Percentiles rank a stretch among this genome's conserved stretches.
phyloP scores from a whole-genome alignment of 352 stramenopile species.

The Thraustochytrium striatum region DNA sequence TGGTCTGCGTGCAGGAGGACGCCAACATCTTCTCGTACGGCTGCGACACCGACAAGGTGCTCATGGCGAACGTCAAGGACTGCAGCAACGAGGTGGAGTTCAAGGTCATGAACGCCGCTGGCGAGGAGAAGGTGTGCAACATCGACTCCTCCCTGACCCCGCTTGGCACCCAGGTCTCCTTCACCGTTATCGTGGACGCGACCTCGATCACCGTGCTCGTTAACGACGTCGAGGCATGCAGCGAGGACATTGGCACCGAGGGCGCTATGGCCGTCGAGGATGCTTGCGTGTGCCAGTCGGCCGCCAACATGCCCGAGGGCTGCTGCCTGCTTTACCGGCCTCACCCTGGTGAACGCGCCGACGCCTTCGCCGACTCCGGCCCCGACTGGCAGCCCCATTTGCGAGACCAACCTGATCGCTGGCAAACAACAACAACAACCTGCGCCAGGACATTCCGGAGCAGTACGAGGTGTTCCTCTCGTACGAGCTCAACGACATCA shows the following conservation, averaged over 20 bases:
- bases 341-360: no score
- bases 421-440: neutral
- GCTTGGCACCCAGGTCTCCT: no score
- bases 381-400: neutral
- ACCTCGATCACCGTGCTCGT: no score
- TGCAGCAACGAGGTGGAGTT: neutral
- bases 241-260: no score
- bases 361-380: neutral
- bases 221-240: no score
- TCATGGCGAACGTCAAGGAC: neutral
- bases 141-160: no score
- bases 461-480: neutral
- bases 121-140: no score
- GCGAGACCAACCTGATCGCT: neutral
- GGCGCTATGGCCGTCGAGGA: no score
- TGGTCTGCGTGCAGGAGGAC: neutral
- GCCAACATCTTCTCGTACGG: neutral
- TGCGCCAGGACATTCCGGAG: neutral
- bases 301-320: no score
- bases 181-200: no score
- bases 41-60: neutral
- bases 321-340: no score
- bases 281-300: no score
- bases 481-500: neutral
- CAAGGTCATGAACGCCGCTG: neutral